Evolutionary conservation across 768 basidiomycete genomes (phyloP), one percentile per base, ranked within the genome.

Genomic region (Boletus sp.): DNA sequence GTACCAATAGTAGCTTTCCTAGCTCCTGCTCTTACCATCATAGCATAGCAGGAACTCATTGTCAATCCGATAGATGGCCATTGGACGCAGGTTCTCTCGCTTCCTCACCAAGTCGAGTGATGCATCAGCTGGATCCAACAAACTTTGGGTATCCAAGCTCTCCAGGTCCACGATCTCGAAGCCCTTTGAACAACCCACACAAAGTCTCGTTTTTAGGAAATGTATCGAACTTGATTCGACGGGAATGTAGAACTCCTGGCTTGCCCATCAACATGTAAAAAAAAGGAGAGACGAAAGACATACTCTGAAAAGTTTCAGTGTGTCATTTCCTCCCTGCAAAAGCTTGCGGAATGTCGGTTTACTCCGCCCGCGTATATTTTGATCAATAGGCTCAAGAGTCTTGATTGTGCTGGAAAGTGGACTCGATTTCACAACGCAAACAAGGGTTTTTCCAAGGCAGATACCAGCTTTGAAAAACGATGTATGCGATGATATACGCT

Each of bases 151-250:
- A 70, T 99, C 97, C 72, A 99, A 75, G 55, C 88, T 95, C 71
- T 98, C 94, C 37, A 98, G 81, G 70, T 99, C 97, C 58, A 99
- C 93, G 60, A 99, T 98, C 74, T 98, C 97, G 70, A 99, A 98
- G 17, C 97, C 97, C 64, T 92, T 89, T 10, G 95, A 91, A 67
- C 94, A 96, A 1, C 96, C 97, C 14, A 99, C 92, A 69, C 97
- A 99, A 61, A 99, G 82, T 74, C 89, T 90, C 44, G 96, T 97
- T 77, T 96, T 97, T 60, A 99, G 79, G 75, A 96, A 98, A 72
- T 97, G 96, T 23, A 98, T 89, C 13, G 95, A 98, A 53, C 85
- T 92, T 47, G 93, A 96, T 70, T 98, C 94, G 13, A 97, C 92
- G 0, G 97, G 96, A 55, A 99, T 98, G 67, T 98, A 99, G 74